Conservation (phyloP, 1,284 basidiomycete species). For the Puccinia brachypodii region DNA sequence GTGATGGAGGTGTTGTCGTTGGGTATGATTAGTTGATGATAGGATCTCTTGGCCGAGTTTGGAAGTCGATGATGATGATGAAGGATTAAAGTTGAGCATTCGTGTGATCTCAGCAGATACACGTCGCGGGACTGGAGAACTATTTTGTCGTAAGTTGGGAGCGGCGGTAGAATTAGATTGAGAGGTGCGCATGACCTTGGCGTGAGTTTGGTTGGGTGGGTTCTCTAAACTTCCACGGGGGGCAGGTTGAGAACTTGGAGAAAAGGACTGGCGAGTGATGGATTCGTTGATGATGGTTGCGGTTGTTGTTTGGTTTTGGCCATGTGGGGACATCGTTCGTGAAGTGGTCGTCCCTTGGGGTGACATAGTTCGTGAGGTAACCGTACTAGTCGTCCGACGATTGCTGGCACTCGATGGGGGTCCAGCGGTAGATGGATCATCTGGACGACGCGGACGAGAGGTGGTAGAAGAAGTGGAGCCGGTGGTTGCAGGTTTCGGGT, state of each 20-base stretch:
- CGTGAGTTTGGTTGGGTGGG: background rate
- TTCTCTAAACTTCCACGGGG: conserved; percentile 2
- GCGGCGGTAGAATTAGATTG: background rate
- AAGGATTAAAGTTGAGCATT: conserved; percentile 21
- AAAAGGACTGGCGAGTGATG: conserved; percentile 12
- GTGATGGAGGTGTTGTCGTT: background rate
- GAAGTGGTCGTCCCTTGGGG: background rate
- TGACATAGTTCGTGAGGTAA: background rate
- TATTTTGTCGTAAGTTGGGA: background rate
- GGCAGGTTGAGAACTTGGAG: conserved; percentile 20
- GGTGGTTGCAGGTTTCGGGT: conserved; percentile 17
- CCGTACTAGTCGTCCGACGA: conserved; percentile 31
- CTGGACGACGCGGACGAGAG: conserved; percentile 32
- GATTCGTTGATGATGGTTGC: background rate
- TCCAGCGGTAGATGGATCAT: conserved; percentile 3
- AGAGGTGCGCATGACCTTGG: background rate
- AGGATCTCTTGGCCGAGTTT: background rate
- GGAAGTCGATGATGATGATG: background rate
- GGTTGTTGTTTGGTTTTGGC: too few relatives aligned
- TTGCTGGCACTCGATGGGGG: background rate
- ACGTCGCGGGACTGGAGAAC: conserved; percentile 15
- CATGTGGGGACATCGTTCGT: conserved; percentile 15
- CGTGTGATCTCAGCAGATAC: conserved; percentile 28
- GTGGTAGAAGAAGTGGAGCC: background rate
- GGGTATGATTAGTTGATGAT: background rate